phyloP scores from a whole-genome alignment of 176 grass and related monocot genomes.

The Tillandsia fasciculata region DNA sequence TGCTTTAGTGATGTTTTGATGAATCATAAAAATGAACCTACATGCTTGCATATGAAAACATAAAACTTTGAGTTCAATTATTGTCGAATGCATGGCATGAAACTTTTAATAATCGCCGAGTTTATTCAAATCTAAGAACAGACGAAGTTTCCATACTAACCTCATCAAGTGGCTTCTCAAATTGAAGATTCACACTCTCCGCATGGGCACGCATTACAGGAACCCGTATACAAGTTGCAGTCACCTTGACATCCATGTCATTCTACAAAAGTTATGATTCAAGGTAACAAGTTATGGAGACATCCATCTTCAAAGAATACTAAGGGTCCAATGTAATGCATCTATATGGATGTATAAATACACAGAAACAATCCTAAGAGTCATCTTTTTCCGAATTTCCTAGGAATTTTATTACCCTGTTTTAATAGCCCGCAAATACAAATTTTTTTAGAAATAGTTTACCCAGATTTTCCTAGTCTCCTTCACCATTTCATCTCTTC shows the following conservation, averaged over 20 bases:
- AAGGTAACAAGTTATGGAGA: not conserved
- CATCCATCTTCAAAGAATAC: not conserved
- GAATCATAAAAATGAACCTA: too few species aligned
- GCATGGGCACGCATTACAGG: slow-evolving; percentile 85
- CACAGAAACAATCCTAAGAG: too few species aligned
- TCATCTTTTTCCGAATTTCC: too few species aligned
- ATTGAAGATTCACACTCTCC: slow-evolving; percentile 88
- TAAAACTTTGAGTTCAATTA: too few species aligned
- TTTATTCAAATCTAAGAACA: not conserved
- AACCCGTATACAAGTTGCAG: slow-evolving; percentile 90
- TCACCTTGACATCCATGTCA: slow-evolving; percentile 77
- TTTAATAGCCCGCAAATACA: not conserved
- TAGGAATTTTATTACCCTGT: too few species aligned
- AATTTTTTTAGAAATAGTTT: slow-evolving; percentile 3
- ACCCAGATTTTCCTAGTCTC: slow-evolving; percentile 95
- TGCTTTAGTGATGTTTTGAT: too few species aligned
- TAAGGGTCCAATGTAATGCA: not conserved
- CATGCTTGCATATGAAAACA: too few species aligned
- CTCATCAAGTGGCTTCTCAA: slow-evolving; percentile 92
- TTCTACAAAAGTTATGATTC: slow-evolving; percentile 40
- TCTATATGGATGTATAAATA: too few species aligned
- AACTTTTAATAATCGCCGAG: not conserved
- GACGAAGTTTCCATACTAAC: slow-evolving; percentile 31
- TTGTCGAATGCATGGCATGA: too few species aligned
- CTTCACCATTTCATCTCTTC: slow-evolving; percentile 99